Conservation (phyloP, 352 stramenopile species). For the Globisporangium spiculum region DNA sequence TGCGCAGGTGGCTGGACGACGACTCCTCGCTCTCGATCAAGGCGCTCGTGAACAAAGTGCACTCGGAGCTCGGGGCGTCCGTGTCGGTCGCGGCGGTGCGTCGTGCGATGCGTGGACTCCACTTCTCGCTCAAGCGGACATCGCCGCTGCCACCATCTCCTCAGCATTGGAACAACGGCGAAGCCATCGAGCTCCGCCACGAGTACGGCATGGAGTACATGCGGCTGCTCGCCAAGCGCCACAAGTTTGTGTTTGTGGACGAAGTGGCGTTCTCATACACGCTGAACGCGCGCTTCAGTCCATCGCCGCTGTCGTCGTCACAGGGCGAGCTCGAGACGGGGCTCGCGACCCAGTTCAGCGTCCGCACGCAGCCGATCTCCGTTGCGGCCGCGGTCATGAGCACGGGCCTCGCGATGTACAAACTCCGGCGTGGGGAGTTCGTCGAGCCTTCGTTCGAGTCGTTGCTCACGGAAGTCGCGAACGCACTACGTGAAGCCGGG, state of each 20-base stretch:
- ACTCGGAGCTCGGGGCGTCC: neutral
- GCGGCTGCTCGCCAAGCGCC: neutral
- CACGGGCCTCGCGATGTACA: neutral
- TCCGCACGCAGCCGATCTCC: neutral
- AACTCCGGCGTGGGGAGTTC: neutral
- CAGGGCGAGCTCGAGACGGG: neutral
- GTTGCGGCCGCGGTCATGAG: neutral
- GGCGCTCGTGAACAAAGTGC: neutral
- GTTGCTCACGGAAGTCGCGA: neutral
- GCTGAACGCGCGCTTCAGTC: neutral
- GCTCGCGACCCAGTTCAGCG: neutral
- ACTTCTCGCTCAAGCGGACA: slow-evolving; percentile 3
- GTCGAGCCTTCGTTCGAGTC: neutral
- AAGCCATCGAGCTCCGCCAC: neutral
- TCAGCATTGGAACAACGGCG: neutral
- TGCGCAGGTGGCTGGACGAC: slow-evolving; percentile 4
- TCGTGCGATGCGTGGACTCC: slow-evolving; percentile 2
- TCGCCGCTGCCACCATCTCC: neutral
- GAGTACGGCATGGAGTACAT: slow-evolving; percentile 8
- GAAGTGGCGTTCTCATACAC: slow-evolving; percentile 2
- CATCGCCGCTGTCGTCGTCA: neutral
- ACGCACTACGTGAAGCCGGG: neutral
- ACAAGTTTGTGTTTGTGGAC: neutral
- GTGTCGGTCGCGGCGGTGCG: neutral
- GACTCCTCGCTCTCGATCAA: neutral